Conservation (phyloP, 441 rosid genomes). For the Kokia cookei region DNA sequence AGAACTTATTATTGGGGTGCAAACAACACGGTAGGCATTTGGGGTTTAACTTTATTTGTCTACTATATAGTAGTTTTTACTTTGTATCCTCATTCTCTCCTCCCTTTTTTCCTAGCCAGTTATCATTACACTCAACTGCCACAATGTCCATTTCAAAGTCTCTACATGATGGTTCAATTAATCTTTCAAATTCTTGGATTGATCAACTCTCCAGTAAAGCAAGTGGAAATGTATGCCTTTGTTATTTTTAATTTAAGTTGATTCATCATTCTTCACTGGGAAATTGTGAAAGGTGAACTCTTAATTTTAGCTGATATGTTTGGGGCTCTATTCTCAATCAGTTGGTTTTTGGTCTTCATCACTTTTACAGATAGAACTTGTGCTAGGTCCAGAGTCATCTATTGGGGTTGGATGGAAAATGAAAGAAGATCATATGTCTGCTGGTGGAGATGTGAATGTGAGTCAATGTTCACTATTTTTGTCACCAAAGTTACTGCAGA, state of each 20-base stretch:
- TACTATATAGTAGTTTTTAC: too few species aligned
- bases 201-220: too few species aligned
- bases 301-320: slow-evolving; percentile 3
- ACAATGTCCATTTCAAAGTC: too few species aligned
- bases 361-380: slow-evolving; percentile 63
- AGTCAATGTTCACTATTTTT: slow-evolving; percentile 3
- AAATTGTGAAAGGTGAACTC: slow-evolving; percentile 1
- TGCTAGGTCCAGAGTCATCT: slow-evolving; percentile 73
- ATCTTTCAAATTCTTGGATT: too few species aligned
- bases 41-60: too few species aligned
- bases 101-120: too few species aligned
- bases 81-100: too few species aligned
- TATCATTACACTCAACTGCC: too few species aligned
- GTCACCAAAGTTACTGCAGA: not conserved
- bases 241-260: slow-evolving; percentile 6
- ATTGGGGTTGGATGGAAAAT: slow-evolving; percentile 80
- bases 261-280: not conserved
- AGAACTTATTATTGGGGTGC: too few species aligned
- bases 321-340: slow-evolving; percentile 12
- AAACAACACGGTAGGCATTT: too few species aligned
- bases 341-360: slow-evolving; percentile 7
- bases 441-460: slow-evolving; percentile 79
- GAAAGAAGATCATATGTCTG: slow-evolving; percentile 71
- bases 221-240: too few species aligned
- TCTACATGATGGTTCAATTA: too few species aligned